Conservation (phyloP, 345 rosid genomes). For the Brassica cretica region DNA sequence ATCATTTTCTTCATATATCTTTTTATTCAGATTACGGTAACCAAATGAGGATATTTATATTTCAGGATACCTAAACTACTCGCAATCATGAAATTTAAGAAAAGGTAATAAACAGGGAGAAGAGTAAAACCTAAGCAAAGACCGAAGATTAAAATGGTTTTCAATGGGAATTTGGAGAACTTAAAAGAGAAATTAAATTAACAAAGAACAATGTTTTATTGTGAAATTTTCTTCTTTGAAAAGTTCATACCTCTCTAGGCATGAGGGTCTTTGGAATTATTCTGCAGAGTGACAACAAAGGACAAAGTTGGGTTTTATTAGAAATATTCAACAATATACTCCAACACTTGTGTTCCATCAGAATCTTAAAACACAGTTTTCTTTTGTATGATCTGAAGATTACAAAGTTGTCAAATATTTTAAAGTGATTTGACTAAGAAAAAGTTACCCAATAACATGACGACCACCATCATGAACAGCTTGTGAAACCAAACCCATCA, state of each 20-base stretch:
- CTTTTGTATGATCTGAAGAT: background rate
- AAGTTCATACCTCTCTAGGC: conserved; percentile 92
- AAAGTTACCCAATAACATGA: conserved; percentile 93
- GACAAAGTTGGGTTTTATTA: conserved; percentile 46
- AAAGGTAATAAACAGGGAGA: conserved; percentile 13
- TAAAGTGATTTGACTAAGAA: background rate
- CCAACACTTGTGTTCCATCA: conserved; percentile 14
- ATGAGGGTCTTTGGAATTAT: conserved; percentile 99
- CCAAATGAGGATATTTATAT: conserved; percentile 6
- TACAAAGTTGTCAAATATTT: background rate
- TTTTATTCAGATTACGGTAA: conserved; percentile 1
- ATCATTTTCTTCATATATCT: conserved; percentile 12
- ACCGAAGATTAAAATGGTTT: conserved; percentile 1
- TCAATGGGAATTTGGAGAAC: conserved; percentile 23
- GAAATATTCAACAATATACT: conserved; percentile 15
- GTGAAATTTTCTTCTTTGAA: background rate
- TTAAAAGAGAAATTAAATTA: conserved; percentile 29
- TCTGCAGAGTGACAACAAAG: conserved; percentile 79
- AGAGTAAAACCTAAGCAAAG: conserved; percentile 39
- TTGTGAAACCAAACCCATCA: conserved; percentile 98
- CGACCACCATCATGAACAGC: conserved; percentile 99
- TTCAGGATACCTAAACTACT: conserved; percentile 16
- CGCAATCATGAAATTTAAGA: conserved; percentile 24
- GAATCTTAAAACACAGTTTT: conserved; percentile 8
- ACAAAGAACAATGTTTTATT: conserved; percentile 11